These are phyloP conservation scores for Hordeum vulgare DNA, from an alignment of 176 grass and related monocot species.

Conservation along the genomic window MorexV3_pseudomolecules_assembly NC_058519.1:622984837-622985336, in stretches of 20 bases:
- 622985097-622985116: constrained; percentile 28
- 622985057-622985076: constrained; percentile 36
- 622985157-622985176: constrained; percentile 20
- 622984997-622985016: constrained; percentile 36
- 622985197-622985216: constrained; percentile 24
- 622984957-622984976: background rate
- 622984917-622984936: too few relatives aligned
- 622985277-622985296: background rate
- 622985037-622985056: constrained; percentile 35
- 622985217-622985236: background rate
- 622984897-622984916: too few relatives aligned
- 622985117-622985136: constrained; percentile 40
- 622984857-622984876: too few relatives aligned
- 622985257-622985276: constrained; percentile 27
- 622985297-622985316: constrained; percentile 45
- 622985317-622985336: background rate
- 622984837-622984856: too few relatives aligned
- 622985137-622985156: constrained; percentile 29
- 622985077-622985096: background rate
- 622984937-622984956: background rate
- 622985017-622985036: constrained; percentile 8
- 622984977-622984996: constrained; percentile 20
- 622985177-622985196: constrained; percentile 28
- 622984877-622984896: too few relatives aligned
- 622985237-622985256: constrained; percentile 5